Evolutionary conservation across 148 eudicot genomes (phyloP).

Genomic region (Rheum nobile): DNA sequence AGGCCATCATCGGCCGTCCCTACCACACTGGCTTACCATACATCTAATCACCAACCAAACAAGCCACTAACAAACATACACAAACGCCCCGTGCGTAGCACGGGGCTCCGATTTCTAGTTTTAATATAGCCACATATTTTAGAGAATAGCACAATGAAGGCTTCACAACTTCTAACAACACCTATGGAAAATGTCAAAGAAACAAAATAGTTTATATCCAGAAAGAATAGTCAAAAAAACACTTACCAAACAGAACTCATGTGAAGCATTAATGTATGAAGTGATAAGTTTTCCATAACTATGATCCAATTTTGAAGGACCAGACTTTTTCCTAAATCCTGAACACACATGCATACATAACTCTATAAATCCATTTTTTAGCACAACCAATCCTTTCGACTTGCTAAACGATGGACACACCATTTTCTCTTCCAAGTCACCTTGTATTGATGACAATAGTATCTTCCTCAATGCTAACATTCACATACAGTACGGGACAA

Average conservation of each 20-base stretch:
- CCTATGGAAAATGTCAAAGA: background rate
- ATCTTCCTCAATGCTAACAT: slow-evolving; percentile 8
- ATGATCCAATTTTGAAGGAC: background rate
- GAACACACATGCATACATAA: background rate
- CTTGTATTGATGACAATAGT: background rate
- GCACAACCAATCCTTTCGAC: background rate
- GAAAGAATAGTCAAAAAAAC: background rate
- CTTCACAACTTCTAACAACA: background rate
- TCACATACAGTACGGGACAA: background rate
- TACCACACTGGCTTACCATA: too few relatives aligned
- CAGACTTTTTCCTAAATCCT: background rate
- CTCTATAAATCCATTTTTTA: background rate
- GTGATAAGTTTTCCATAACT: background rate
- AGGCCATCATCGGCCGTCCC: too few relatives aligned
- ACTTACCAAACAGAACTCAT: background rate
- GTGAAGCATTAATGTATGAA: background rate
- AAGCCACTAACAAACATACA: too few relatives aligned
- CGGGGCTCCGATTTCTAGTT: too few relatives aligned
- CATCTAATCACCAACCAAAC: too few relatives aligned
- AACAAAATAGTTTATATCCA: background rate
- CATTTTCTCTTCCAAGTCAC: background rate
- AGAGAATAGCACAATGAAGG: background rate
- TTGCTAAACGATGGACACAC: background rate
- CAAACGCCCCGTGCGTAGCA: too few relatives aligned
- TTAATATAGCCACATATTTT: background rate